Evolutionary conservation across 768 basidiomycete genomes (phyloP).

Genomic region (Mycena polygramma): DNA sequence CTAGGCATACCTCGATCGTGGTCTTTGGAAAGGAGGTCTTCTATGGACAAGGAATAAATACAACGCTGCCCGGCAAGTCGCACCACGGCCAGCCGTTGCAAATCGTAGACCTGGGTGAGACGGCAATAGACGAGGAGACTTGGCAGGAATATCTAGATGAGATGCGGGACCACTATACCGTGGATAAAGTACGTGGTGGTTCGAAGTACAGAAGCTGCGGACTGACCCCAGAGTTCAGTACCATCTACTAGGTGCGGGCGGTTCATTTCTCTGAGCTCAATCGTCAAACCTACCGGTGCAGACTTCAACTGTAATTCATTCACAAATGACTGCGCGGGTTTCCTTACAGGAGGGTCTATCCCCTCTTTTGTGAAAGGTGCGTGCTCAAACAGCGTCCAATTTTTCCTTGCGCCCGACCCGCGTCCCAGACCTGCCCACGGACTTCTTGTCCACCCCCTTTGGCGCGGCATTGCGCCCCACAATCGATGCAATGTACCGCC

Average conservation of each 20-base stretch:
- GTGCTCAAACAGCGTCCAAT: constrained; percentile 30
- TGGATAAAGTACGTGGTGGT: constrained; percentile 76
- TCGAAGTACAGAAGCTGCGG: background rate
- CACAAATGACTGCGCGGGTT: constrained; percentile 88
- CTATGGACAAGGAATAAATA: constrained; percentile 89
- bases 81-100: constrained; percentile 84
- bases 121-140: constrained; percentile 84
- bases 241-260: constrained; percentile 77
- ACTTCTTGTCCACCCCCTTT: constrained; percentile 91
- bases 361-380: constrained; percentile 86
- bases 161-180: constrained; percentile 85
- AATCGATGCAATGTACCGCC: constrained; percentile 90
- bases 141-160: constrained; percentile 87
- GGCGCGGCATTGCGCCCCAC: constrained; percentile 89
- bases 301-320: constrained; percentile 98
- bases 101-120: constrained; percentile 82
- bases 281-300: constrained; percentile 39
- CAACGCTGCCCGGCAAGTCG: constrained; percentile 73
- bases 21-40: constrained; percentile 89
- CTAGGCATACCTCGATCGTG: constrained; percentile 89
- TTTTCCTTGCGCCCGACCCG: background rate
- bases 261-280: background rate
- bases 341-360: constrained; percentile 86
- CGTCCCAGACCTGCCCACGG: constrained; percentile 75
- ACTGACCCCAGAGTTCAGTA: constrained; percentile 61